phyloP scores from a whole-genome alignment of 331 rosid genomes.

The Arachis monticola region DNA sequence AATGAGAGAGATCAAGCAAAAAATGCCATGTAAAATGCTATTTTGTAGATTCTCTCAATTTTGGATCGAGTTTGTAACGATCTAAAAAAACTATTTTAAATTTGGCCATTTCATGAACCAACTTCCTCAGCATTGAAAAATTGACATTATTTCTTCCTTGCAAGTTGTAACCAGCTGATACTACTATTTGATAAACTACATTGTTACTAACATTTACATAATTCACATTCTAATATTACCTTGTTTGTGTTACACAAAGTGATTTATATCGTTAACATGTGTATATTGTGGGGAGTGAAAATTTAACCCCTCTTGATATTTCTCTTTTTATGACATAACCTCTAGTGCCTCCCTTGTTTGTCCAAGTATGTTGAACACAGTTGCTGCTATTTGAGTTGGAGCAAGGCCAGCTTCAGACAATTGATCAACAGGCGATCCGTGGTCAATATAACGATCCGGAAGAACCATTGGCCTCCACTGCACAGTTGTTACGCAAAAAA shows the following conservation, averaged over 20 bases:
- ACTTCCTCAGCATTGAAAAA: constrained; percentile 11
- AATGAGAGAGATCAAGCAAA: not conserved
- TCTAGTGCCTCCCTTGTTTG: constrained; percentile 84
- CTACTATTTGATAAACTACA: constrained; percentile 15
- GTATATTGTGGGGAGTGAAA: constrained; percentile 38
- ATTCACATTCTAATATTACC: constrained; percentile 30
- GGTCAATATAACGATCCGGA: constrained; percentile 88
- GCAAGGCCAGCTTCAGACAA: constrained; percentile 77
- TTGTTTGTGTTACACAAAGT: constrained; percentile 17
- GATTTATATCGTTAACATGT: constrained; percentile 14
- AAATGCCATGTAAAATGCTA: not conserved
- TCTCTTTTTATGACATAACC: constrained; percentile 61
- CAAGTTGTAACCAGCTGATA: constrained; percentile 15
- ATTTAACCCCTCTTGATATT: constrained; percentile 22
- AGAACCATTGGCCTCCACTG: constrained; percentile 99
- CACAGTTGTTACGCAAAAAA: constrained; percentile 28
- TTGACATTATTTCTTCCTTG: not conserved
- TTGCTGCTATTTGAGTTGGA: constrained; percentile 90
- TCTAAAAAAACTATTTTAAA: too few relatives aligned
- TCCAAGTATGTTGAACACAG: constrained; percentile 86
- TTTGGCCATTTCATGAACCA: not conserved
- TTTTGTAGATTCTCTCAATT: too few relatives aligned
- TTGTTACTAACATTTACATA: constrained; percentile 1
- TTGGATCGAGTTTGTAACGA: too few relatives aligned
- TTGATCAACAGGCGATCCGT: constrained; percentile 84